Base-by-base conservation (phyloP, 306 rosid species). In the Ceratonia siliqua region DNA sequence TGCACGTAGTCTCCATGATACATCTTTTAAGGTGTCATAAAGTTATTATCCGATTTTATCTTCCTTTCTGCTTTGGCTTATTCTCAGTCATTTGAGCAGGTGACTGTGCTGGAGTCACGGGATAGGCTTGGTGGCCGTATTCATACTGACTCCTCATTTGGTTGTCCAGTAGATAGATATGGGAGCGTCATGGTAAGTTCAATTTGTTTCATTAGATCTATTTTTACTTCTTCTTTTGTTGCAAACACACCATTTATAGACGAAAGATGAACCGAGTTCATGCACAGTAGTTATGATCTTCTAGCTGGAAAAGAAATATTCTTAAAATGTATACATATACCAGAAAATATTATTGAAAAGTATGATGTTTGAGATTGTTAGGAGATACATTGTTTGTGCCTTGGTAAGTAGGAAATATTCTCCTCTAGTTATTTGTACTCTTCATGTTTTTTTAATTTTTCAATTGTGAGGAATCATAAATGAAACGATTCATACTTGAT, bases 121-220 rank as follows among this genome's bases (percentile, higher is more conserved):
- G 90, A 85, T 67, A 81, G 96, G 67, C 84, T 92, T 57, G 96
- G 98, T 67, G 98, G 98, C 58, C 94, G 98, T 33, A 83, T 92
- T 82, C 94, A 87, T 72, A 92, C 94, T 2, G 92, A 92, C 77
- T 64, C 84, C 76, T 88, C 98, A 56, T 88, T 92, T 78, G 94
- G 92, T 63, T 87, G 91, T 84, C 96, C 96, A 5, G 92, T 92
- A 62, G 98, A 92, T 92, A 62, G 98, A 92, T 80, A 79, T 92
- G 91, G 98, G 98, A 66, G 96, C 98, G 70, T 92, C 98, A 57
- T 92, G 98, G 98, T 84, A 79, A 75, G 64, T 49, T 80, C 35
- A 41, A 35, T 56, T 18, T 39, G 58, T 18, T 52, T 59, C 68
- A 53, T 62, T 66, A 2, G 33, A 20, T 27, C 45, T 63, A 32